Evolutionary conservation across 257 asterid species (phyloP).

Genomic region (Mitragyna speciosa): DNA sequence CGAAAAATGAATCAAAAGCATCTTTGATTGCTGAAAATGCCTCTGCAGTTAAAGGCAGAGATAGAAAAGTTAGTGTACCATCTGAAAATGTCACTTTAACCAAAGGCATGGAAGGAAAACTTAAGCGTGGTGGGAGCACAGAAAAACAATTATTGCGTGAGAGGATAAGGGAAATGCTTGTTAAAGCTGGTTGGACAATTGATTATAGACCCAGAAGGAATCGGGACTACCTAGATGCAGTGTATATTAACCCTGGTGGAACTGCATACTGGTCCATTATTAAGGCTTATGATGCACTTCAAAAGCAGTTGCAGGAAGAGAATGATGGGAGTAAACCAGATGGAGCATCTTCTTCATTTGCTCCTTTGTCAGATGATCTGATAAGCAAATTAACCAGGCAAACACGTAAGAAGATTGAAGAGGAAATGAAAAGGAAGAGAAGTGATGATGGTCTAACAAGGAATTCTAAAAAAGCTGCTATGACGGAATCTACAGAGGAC

Average conservation of each 20-base stretch:
- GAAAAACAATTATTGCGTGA: conserved; percentile 93
- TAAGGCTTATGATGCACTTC: conserved; percentile 92
- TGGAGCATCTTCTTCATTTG: conserved; percentile 55
- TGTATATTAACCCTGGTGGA: conserved; percentile 80
- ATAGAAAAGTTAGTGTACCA: conserved; percentile 16
- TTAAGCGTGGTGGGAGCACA: conserved; percentile 77
- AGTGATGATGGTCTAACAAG: conserved; percentile 44
- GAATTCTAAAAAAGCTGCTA: conserved; percentile 36
- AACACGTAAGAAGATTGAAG: conserved; percentile 82
- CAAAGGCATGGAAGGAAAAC: conserved; percentile 37
- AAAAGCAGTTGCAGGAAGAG: conserved; percentile 65
- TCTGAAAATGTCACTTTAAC: conserved; percentile 23
- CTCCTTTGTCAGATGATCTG: conserved; percentile 74
- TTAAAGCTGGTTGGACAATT: conserved; percentile 81
- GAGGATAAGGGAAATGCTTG: conserved; percentile 77
- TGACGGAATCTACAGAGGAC: conserved; percentile 41
- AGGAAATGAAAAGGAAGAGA: conserved; percentile 74
- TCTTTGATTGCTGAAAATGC: conserved; percentile 33
- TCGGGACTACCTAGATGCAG: conserved; percentile 95
- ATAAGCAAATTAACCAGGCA: conserved; percentile 83
- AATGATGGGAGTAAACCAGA: conserved; percentile 34
- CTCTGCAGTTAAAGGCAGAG: conserved; percentile 41
- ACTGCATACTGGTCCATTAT: conserved; percentile 97
- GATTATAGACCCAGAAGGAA: conserved; percentile 95
- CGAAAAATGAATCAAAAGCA: conserved; percentile 53